phyloP scores from a whole-genome alignment of 257 asterid species.

The Solanum raphanifolium region DNA sequence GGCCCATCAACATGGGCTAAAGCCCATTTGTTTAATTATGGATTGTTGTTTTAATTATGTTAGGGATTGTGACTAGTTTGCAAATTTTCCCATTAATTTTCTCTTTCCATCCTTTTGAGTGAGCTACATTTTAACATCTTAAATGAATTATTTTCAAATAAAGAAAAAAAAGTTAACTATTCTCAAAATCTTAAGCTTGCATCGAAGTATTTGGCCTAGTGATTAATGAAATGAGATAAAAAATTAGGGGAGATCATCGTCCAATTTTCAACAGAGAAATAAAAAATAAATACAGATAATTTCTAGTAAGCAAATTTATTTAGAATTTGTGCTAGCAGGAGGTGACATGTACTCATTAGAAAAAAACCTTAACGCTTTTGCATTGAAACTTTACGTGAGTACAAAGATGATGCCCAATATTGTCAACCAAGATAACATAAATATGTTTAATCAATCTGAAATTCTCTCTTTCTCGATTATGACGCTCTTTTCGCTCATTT shows the following conservation, averaged over 20 bases:
- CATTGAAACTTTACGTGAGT: not conserved
- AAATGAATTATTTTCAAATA: not conserved
- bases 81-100: too few species aligned
- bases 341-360: not conserved
- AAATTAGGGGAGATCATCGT: not conserved
- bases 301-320: not conserved
- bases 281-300: not conserved
- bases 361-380: not conserved
- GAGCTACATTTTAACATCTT: not conserved
- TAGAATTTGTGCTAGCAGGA: accelerated
- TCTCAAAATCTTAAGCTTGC: not conserved
- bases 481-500: not conserved
- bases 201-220: not conserved
- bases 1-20: not conserved
- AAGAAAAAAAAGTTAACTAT: not conserved
- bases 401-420: not conserved
- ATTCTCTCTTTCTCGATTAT: not conserved
- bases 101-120: not conserved
- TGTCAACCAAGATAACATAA: not conserved
- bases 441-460: not conserved
- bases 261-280: not conserved
- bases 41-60: too few species aligned
- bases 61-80: too few species aligned
- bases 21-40: not conserved
- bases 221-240: not conserved